Percentiles rank a stretch among this genome's conserved stretches.
phyloP scores from a whole-genome alignment of 2,329 filamentous ascomycete species.

The Fusarium avenaceum region DNA sequence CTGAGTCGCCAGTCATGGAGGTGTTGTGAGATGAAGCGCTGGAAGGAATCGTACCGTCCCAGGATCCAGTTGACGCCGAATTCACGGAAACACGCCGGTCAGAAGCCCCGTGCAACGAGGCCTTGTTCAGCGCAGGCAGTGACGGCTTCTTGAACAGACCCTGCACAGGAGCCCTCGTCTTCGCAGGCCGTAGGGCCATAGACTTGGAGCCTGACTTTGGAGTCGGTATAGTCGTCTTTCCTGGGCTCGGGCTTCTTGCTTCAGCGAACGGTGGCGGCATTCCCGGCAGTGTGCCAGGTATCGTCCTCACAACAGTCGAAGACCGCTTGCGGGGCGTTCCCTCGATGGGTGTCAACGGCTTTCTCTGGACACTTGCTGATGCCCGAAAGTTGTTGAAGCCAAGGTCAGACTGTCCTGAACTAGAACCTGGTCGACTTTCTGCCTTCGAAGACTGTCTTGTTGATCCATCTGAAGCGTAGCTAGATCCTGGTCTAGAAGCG shows the following conservation, averaged over 20 bases:
- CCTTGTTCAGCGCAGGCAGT: slow-evolving; percentile 56
- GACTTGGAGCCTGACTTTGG: slow-evolving; percentile 63
- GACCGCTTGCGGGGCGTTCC: slow-evolving; percentile 58
- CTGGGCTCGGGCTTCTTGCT: slow-evolving; percentile 57
- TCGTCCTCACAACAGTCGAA: slow-evolving; percentile 42
- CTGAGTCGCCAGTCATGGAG: slow-evolving; percentile 21
- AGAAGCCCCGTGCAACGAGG: slow-evolving; percentile 31
- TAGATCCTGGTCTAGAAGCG: slow-evolving; percentile 68
- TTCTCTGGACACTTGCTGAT: slow-evolving; percentile 60
- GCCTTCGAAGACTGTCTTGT: slow-evolving; percentile 56
- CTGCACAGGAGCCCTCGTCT: slow-evolving; percentile 66
- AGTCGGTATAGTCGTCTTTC: slow-evolving; percentile 52
- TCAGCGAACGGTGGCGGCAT: slow-evolving; percentile 43
- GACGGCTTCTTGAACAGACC: slow-evolving; percentile 70
- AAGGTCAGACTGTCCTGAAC: slow-evolving; percentile 61
- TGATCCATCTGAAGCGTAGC: slow-evolving; percentile 72
- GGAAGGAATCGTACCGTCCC: slow-evolving; percentile 52
- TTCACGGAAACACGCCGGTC: slow-evolving; percentile 33
- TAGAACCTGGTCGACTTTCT: slow-evolving; percentile 68
- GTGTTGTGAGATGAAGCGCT: slow-evolving; percentile 34
- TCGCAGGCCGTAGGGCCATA: slow-evolving; percentile 60
- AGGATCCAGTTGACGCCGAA: slow-evolving; percentile 37
- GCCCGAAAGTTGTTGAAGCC: slow-evolving; percentile 57
- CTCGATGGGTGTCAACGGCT: slow-evolving; percentile 59
- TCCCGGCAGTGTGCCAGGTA: slow-evolving; percentile 47